These are phyloP conservation scores for Gaillardinia entomophila DNA, from an alignment of 805 yeast genomes.

Conservation along the genomic window DNA sequence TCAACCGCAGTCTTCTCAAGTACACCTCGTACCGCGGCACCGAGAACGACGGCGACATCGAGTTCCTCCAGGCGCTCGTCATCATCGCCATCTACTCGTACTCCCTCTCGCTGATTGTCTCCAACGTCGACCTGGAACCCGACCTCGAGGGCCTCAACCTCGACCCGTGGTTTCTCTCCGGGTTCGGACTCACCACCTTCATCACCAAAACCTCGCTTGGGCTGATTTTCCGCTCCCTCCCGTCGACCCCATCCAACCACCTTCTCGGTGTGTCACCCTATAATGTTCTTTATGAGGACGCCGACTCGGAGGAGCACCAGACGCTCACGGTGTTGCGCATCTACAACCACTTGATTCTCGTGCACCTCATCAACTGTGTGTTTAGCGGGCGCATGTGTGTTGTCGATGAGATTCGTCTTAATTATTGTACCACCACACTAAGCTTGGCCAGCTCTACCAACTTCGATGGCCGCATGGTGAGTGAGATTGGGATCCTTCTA, in stretches of 20 bases:
- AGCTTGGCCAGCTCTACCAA: constrained; percentile 59
- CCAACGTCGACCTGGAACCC: constrained; percentile 8
- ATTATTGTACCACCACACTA: constrained; percentile 52
- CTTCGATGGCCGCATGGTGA: constrained; percentile 78
- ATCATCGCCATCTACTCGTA: constrained; percentile 60
- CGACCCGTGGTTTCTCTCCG: constrained; percentile 69
- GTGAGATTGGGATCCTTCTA: constrained; percentile 61
- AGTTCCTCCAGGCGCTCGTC: constrained; percentile 64
- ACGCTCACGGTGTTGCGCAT: constrained; percentile 54
- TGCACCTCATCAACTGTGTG: constrained; percentile 61
- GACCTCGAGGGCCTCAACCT: constrained; percentile 37
- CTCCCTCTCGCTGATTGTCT: constrained; percentile 44
- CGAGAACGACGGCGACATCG: constrained; percentile 28
- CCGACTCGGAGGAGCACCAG: constrained; percentile 40
- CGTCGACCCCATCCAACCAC: neutral
- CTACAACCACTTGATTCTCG: constrained; percentile 67
- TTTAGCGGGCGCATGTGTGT: constrained; percentile 61
- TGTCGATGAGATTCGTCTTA: constrained; percentile 53
- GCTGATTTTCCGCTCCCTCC: constrained; percentile 16
- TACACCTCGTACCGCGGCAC: constrained; percentile 18
- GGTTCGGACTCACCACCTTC: constrained; percentile 59
- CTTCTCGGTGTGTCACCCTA: constrained; percentile 7
- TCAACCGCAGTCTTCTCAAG: constrained; percentile 38
- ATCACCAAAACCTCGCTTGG: constrained; percentile 48
- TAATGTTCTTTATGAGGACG: constrained; percentile 26